phyloP scores from a whole-genome alignment of 768 basidiomycete genomes.

The Mycena metata region DNA sequence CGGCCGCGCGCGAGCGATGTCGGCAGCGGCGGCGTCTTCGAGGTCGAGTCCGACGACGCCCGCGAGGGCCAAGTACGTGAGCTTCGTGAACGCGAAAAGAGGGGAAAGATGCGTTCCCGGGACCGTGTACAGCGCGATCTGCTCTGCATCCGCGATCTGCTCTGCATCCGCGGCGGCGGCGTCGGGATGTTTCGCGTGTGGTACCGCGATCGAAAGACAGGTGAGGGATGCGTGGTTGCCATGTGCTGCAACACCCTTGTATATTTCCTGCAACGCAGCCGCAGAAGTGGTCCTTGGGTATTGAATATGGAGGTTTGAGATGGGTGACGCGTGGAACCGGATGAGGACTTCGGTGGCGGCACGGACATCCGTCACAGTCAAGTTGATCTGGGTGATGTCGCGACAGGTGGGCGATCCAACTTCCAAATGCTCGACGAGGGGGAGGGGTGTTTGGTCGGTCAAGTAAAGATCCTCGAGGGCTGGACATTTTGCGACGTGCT shows the following conservation, averaged over 20 bases:
- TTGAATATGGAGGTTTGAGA: slow-evolving; percentile 15
- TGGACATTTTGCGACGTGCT: slow-evolving; percentile 9
- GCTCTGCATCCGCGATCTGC: too few relatives aligned
- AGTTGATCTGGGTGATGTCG: slow-evolving; percentile 1
- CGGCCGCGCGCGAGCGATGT: slow-evolving; percentile 30
- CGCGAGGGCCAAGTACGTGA: slow-evolving; percentile 17
- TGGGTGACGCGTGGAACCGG: slow-evolving; percentile 19
- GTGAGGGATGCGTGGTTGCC: slow-evolving; percentile 5
- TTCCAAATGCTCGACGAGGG: not conserved
- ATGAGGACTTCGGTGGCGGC: slow-evolving; percentile 16
- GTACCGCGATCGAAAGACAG: not conserved
- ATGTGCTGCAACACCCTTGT: slow-evolving; percentile 3
- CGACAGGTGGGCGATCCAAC: slow-evolving; percentile 9
- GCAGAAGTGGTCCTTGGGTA: slow-evolving; percentile 13
- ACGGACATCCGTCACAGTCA: slow-evolving; percentile 7
- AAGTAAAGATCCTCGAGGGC: slow-evolving; percentile 5
- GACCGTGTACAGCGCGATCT: slow-evolving; percentile 17
- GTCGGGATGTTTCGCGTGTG: not conserved
- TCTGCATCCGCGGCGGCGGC: slow-evolving; percentile 1
- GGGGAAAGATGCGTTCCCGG: slow-evolving; percentile 15
- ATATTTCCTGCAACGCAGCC: slow-evolving; percentile 12
- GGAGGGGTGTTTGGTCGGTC: slow-evolving; percentile 5
- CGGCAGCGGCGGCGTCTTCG: slow-evolving; percentile 12
- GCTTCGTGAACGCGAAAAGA: slow-evolving; percentile 18
- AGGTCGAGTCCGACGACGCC: slow-evolving; percentile 24